phyloP scores from a whole-genome alignment of 2,329 filamentous ascomycete genomes.

The Trichoderma sp. region DNA sequence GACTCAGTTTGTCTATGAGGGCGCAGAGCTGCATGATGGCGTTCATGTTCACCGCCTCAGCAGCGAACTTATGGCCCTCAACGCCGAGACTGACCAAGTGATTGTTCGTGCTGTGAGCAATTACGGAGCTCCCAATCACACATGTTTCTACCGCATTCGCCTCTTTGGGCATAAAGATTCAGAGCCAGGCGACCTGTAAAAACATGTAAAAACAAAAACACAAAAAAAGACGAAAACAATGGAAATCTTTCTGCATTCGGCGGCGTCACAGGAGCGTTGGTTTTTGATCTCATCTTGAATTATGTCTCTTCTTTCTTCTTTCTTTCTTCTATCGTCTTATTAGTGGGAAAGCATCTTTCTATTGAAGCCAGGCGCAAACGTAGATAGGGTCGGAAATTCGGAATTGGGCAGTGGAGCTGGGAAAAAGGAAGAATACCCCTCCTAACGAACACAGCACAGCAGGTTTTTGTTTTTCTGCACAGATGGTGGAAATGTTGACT shows the following conservation, averaged over 20 bases:
- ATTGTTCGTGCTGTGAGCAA: slow-evolving; percentile 59
- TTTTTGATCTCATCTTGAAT: slow-evolving; percentile 14
- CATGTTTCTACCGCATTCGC: slow-evolving; percentile 66
- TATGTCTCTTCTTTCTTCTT: not conserved
- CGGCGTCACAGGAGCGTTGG: slow-evolving; percentile 9
- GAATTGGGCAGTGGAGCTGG: not conserved
- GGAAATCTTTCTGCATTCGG: not conserved
- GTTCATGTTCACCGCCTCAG: slow-evolving; percentile 57
- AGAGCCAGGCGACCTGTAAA: slow-evolving; percentile 27
- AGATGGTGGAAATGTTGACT: not conserved
- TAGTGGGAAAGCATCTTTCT: not conserved
- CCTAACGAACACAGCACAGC: not conserved
- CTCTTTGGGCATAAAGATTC: slow-evolving; percentile 50
- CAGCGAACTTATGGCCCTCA: slow-evolving; percentile 49
- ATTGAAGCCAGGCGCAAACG: slow-evolving; percentile 9
- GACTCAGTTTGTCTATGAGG: slow-evolving; percentile 56
- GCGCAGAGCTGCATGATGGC: slow-evolving; percentile 44
- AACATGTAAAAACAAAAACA: too few relatives aligned
- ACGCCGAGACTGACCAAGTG: slow-evolving; percentile 52
- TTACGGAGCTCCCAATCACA: slow-evolving; percentile 59
- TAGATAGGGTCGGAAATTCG: slow-evolving; percentile 5
- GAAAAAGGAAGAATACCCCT: not conserved
- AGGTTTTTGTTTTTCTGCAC: not conserved
- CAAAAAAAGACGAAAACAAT: not conserved
- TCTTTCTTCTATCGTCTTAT: not conserved